Percentiles rank a stretch among this genome's conserved stretches.
These are phyloP conservation scores for Endoconidiophora laricicola DNA, from an alignment of 2,329 filamentous ascomycete species.

Conservation along the genomic window DNA sequence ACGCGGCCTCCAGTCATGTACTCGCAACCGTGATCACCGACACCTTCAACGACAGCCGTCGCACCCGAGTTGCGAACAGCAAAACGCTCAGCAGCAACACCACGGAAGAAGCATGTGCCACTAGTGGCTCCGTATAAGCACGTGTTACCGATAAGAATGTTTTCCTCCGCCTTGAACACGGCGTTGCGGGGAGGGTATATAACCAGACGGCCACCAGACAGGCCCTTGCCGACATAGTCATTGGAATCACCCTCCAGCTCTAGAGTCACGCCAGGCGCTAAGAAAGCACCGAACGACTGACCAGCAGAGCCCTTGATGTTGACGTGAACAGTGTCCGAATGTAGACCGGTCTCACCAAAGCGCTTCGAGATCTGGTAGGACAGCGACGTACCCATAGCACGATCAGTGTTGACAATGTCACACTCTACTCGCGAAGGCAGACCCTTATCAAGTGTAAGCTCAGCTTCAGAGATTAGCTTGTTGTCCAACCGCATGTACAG, in stretches of 20 bases:
- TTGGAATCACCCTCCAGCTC: constrained; percentile 93
- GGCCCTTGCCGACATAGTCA: constrained; percentile 90
- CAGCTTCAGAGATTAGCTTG: constrained; percentile 90
- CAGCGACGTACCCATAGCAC: constrained; percentile 79
- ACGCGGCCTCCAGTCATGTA: constrained; percentile 97
- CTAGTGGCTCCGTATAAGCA: constrained; percentile 88
- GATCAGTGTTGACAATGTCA: constrained; percentile 91
- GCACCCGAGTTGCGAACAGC: constrained; percentile 93
- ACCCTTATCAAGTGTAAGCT: constrained; percentile 86
- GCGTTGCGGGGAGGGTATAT: constrained; percentile 82
- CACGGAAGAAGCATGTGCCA: constrained; percentile 90
- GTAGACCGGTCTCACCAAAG: constrained; percentile 76
- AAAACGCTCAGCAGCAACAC: constrained; percentile 90
- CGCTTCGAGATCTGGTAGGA: constrained; percentile 92
- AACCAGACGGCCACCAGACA: constrained; percentile 84
- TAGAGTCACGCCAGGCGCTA: constrained; percentile 82
- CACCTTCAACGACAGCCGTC: constrained; percentile 87
- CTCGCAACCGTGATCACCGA: constrained; percentile 92
- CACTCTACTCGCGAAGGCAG: constrained; percentile 86
- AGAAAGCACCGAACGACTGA: constrained; percentile 89
- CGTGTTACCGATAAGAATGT: constrained; percentile 82
- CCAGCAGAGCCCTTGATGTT: constrained; percentile 94
- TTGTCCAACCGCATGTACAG: constrained; percentile 89
- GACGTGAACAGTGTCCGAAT: constrained; percentile 84
- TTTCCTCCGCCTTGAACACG: constrained; percentile 92